Evolutionary conservation across 2,329 filamentous ascomycete genomes (phyloP), one percentile per base, ranked within the genome.

Genomic region (Monilinia vaccinii-corymbosi): DNA sequence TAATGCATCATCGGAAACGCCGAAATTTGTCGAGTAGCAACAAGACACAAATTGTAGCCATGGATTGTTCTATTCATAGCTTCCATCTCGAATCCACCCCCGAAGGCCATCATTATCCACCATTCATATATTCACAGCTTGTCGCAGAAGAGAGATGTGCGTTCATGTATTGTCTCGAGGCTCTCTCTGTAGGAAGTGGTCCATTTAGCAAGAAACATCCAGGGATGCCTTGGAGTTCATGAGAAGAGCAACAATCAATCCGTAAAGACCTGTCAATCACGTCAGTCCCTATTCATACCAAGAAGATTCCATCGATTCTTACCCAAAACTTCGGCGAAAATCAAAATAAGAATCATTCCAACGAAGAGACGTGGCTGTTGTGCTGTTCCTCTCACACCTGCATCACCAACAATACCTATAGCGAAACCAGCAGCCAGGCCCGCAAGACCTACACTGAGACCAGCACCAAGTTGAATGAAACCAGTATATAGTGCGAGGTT

Each of bases 221-320:
- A 84, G 77, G 62, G 77, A 77, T 44, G 88, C 89, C 81, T 94
- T 95, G 62, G 94, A 96, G 89, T 97, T 99, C 95, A 99, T 99
- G 74, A 99, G 86, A 73, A 99, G 88, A 66, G 94, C 94, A 69
- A 99, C 94, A 75, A 99, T 99, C 72, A 99, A 84, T 76, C 94
- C 94, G 80, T 99, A 99, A 62, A 99, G 90, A 94, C 93, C 90
- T 94, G 64, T 31, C 2, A 40, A 28, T 46, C 48, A 13, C 53
- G 55, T 73, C 63, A 75, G 73, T 58, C 34, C 57, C 66, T 62
- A 66, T 62, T 16, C 8, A 55, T 38, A 28, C 9, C 16, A 34
- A 31, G 28, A 36, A 2, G n/a, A 36, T 4, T 5, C 16, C 0
- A 21, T 58, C 1, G n/a, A 32, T 23, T 57, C 66, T 55, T 81